Percentiles rank a stretch among this genome's conserved stretches.
Evolutionary conservation across 2,329 filamentous ascomycete genomes (phyloP).

Genomic region (Raffaelea albimanens): DNA sequence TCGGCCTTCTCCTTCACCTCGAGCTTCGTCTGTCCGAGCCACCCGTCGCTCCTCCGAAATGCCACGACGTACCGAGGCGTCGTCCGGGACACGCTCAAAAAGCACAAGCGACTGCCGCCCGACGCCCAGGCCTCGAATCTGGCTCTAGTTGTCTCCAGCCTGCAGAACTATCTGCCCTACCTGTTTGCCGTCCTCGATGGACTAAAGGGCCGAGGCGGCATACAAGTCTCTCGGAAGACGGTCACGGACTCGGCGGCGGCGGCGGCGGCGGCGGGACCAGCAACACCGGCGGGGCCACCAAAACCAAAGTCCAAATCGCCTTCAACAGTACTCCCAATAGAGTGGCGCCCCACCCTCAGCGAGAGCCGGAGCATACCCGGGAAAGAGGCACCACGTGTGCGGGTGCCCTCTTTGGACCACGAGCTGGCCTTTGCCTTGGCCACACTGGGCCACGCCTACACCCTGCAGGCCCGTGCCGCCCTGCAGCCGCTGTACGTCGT

Average conservation of each 20-base stretch:
- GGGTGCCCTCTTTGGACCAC: constrained; percentile 65
- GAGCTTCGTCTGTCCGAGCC: constrained; percentile 67
- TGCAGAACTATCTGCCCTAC: constrained; percentile 76
- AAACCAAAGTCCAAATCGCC: constrained; percentile 13
- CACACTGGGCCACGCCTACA: constrained; percentile 66
- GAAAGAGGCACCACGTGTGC: constrained; percentile 52
- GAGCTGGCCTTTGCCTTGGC: constrained; percentile 74
- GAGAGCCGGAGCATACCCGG: constrained; percentile 45
- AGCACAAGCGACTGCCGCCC: constrained; percentile 75
- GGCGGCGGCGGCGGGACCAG: constrained; percentile 50
- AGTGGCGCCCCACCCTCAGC: constrained; percentile 78
- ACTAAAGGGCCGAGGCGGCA: constrained; percentile 23
- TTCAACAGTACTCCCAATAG: constrained; percentile 33
- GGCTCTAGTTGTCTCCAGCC: constrained; percentile 54
- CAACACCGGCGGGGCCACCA: constrained; percentile 43
- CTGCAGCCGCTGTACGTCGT: constrained; percentile 66
- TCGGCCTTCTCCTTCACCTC: constrained; percentile 75
- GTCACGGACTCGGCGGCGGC: no score
- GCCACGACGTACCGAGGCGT: constrained; percentile 78
- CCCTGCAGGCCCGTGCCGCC: constrained; percentile 59
- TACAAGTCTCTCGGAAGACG: not conserved
- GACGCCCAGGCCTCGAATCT: constrained; percentile 63
- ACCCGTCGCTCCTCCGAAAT: constrained; percentile 77
- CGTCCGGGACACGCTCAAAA: constrained; percentile 74
- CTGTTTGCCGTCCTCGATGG: constrained; percentile 69